Conservation (phyloP, 768 basidiomycete species). For the Lactarius quietus region DNA sequence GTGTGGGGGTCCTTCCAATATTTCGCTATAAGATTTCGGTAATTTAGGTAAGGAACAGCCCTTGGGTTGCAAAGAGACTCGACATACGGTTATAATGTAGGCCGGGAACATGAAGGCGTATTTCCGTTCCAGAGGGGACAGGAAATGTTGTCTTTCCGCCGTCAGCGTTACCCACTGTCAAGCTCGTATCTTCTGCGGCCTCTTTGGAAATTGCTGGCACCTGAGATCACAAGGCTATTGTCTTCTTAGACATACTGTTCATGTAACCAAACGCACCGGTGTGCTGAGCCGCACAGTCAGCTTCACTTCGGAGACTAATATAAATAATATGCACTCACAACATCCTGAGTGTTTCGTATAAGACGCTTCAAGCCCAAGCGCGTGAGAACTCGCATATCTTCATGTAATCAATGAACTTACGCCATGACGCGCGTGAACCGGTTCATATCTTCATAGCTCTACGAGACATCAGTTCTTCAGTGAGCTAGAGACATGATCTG, state of each 20-base stretch:
- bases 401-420: slow-evolving; percentile 5
- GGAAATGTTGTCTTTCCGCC: slow-evolving; percentile 41
- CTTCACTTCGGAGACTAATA: neutral
- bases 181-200: slow-evolving; percentile 45
- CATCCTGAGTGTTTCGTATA: slow-evolving; percentile 50
- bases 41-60: neutral
- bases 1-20: too few relatives aligned
- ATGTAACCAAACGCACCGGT: neutral
- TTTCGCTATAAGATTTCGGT: slow-evolving; percentile 37
- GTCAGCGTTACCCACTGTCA: slow-evolving; percentile 34
- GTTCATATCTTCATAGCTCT: slow-evolving; percentile 29
- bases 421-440: slow-evolving; percentile 24
- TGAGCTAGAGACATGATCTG: neutral
- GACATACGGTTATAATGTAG: slow-evolving; percentile 49
- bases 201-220: slow-evolving; percentile 43
- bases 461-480: neutral
- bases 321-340: slow-evolving; percentile 28
- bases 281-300: slow-evolving; percentile 6
- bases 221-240: slow-evolving; percentile 33
- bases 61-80: too few relatives aligned
- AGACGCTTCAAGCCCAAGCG: slow-evolving; percentile 35
- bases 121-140: slow-evolving; percentile 41
- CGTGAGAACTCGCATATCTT: neutral
- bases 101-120: slow-evolving; percentile 40
- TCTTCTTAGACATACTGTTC: neutral